phyloP scores from a whole-genome alignment of 495 filamentous ascomycete genomes.

The Penicillium bialowiezense region DNA sequence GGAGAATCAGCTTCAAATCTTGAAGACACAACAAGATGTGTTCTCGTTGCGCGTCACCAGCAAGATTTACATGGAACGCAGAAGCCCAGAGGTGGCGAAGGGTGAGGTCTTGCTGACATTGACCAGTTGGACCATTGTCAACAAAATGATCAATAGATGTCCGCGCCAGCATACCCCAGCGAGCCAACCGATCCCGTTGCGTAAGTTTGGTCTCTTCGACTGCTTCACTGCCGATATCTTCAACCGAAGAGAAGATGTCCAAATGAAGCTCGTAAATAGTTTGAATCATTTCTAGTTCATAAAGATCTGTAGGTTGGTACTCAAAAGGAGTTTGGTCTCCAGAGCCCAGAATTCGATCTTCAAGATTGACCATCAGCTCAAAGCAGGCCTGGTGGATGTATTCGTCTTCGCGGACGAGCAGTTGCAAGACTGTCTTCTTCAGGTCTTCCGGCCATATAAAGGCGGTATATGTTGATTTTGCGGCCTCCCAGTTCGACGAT shows the following conservation, averaged over 20 bases:
- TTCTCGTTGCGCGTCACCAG: conserved; percentile 65
- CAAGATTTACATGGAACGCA: conserved; percentile 68
- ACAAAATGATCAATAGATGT: conserved; percentile 55
- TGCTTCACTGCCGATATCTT: conserved; percentile 68
- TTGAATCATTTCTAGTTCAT: conserved; percentile 59
- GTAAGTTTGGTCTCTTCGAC: conserved; percentile 53
- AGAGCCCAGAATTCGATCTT: conserved; percentile 31
- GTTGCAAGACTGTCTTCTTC: conserved; percentile 66
- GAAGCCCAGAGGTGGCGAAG: conserved; percentile 82
- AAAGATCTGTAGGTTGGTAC: conserved; percentile 27
- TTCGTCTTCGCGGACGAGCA: conserved; percentile 68
- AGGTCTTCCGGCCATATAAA: conserved; percentile 70
- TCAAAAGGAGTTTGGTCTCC: conserved; percentile 15
- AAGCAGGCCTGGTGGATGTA: conserved; percentile 56
- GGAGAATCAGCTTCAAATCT: conserved; percentile 57
- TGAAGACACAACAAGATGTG: conserved; percentile 79
- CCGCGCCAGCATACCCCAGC: conserved; percentile 73
- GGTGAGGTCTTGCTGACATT: conserved; percentile 28
- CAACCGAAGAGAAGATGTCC: conserved; percentile 76
- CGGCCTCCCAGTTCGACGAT: conserved; percentile 20
- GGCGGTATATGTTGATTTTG: conserved; percentile 55
- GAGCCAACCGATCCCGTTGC: conserved; percentile 65
- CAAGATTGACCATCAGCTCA: conserved; percentile 39
- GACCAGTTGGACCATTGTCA: conserved; percentile 26
- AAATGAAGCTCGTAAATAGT: conserved; percentile 86